A percentile compares a stretch with the other conserved stretches of the same genome.
phyloP scores from a whole-genome alignment of 2,329 filamentous ascomycete genomes.

The Ascochyta lentis region DNA sequence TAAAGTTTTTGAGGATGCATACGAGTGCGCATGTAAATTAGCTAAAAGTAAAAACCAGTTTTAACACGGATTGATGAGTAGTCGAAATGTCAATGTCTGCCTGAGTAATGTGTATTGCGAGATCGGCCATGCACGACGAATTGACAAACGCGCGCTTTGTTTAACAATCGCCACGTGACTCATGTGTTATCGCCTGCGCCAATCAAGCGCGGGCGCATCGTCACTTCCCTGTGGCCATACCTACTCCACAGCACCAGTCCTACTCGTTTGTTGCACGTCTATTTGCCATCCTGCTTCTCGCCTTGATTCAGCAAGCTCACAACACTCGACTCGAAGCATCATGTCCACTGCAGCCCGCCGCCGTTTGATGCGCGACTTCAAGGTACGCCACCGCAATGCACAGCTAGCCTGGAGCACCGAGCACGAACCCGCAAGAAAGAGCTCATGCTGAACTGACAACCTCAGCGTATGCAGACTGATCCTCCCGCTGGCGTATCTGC shows the following conservation, averaged over 20 bases:
- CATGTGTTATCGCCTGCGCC: slow-evolving; percentile 3
- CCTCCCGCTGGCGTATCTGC: slow-evolving; percentile 96
- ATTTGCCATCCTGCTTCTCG: not conserved
- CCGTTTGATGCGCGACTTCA: slow-evolving; percentile 99
- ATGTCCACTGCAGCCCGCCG: slow-evolving; percentile 96
- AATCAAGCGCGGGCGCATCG: slow-evolving; percentile 5
- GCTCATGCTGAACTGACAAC: slow-evolving; percentile 15
- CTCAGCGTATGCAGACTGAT: slow-evolving; percentile 97
- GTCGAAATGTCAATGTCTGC: not conserved
- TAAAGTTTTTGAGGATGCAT: not conserved
- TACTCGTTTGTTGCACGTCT: not conserved
- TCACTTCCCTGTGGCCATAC: slow-evolving; percentile 7
- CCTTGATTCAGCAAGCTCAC: not conserved
- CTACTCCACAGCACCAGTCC: slow-evolving; percentile 2
- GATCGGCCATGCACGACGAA: not conserved
- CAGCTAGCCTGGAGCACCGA: slow-evolving; percentile 1
- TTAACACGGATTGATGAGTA: not conserved
- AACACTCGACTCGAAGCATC: slow-evolving; percentile 24
- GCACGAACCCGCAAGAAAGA: not conserved
- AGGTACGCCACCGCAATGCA: slow-evolving; percentile 65
- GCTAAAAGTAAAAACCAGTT: not conserved
- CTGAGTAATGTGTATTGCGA: slow-evolving; percentile 1
- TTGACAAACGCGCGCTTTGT: no score
- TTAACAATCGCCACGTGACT: slow-evolving; percentile 10
- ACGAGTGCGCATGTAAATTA: not conserved